Percentiles rank a stretch among this genome's conserved stretches.
Evolutionary conservation across 192 early-diverging fungal species (phyloP).

Genomic region (Mortierella antarctica): DNA sequence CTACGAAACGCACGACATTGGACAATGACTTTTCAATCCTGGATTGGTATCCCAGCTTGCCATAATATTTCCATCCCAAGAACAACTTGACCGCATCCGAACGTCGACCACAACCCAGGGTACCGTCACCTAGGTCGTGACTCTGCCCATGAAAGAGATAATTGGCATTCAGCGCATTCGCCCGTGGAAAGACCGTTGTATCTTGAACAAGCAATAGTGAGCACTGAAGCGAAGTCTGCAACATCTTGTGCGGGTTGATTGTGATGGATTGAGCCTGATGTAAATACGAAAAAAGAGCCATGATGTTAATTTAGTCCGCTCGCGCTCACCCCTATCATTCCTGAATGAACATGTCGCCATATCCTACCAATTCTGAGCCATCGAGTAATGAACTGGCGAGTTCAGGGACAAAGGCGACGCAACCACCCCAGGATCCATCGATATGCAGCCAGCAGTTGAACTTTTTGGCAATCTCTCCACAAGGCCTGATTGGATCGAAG

Average conservation of each 20-base stretch:
- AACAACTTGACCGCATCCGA: slow-evolving; percentile 86
- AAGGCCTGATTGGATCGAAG: slow-evolving; percentile 75
- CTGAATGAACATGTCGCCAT: neutral
- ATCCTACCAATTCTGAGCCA: slow-evolving; percentile 60
- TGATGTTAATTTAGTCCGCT: neutral
- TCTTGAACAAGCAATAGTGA: slow-evolving; percentile 74
- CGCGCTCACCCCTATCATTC: neutral
- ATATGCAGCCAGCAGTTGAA: slow-evolving; percentile 80
- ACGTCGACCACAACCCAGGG: slow-evolving; percentile 82
- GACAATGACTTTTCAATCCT: slow-evolving; percentile 70
- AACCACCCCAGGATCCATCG: slow-evolving; percentile 86
- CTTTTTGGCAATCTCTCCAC: slow-evolving; percentile 66
- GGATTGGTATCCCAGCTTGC: slow-evolving; percentile 64
- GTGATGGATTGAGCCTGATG: slow-evolving; percentile 72
- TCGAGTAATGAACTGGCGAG: slow-evolving; percentile 55
- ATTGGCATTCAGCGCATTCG: slow-evolving; percentile 71
- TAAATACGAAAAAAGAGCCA: slow-evolving; percentile 11
- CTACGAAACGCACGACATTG: slow-evolving; percentile 61
- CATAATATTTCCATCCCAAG: slow-evolving; percentile 81
- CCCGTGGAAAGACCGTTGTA: slow-evolving; percentile 62
- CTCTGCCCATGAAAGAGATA: slow-evolving; percentile 77
- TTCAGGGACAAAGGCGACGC: slow-evolving; percentile 67
- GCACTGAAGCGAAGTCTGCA: slow-evolving; percentile 84
- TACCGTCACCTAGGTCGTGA: slow-evolving; percentile 81
- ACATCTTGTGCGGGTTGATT: slow-evolving; percentile 86